Evolutionary conservation across 371 early-diverging fungal species (phyloP), one percentile per base, ranked within the genome.

Genomic region (Capillidium heterosporum): DNA sequence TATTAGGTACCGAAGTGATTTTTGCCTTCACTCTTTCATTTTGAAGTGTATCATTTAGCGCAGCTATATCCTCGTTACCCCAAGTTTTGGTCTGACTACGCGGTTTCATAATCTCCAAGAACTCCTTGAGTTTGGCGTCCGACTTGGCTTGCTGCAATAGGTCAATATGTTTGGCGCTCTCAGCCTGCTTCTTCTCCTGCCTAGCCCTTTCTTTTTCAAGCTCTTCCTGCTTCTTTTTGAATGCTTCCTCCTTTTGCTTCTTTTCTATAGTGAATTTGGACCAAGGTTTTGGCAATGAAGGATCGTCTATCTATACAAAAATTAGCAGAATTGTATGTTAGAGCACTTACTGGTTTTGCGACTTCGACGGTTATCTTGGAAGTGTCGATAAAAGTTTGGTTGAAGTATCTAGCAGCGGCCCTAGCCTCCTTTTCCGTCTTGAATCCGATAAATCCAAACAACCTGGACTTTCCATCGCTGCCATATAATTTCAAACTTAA

Each of bases 381-480:
- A 1, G 91, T 95, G 62, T 91, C 90, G 56, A 97, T 84, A 63
- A 77, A 95, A 2, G 94, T 84, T 50, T 79, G 75, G 73, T 95
- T 81, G 65, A 91, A 97, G 65, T 91, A 84, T 42, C 71, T 62
- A 31, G 85, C 65, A 0, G 94, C 93, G 1, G 72, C 77, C 56
- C 79, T 68, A 2, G 95, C 95, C 26, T 88, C 87, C 58, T 82
- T 73, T 41, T 87, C 89, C 1, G 82, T 82, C 57, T 76, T 76
- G 69, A 76, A 97, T 19, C 97, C 97, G 58, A 95, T 80, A 67
- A 84, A 96, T 13, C 86, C 93, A 61, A 96, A 93, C 59, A 80
- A 73, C 56, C 97, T 81, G 35, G 85, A 91, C 53, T 62, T 67
- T 17, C 95, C 95, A 29, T 75, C 68, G 0, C 84, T 82, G 59